Conservation (phyloP, 1,139 yeast species). For the Taphrina pruni region DNA sequence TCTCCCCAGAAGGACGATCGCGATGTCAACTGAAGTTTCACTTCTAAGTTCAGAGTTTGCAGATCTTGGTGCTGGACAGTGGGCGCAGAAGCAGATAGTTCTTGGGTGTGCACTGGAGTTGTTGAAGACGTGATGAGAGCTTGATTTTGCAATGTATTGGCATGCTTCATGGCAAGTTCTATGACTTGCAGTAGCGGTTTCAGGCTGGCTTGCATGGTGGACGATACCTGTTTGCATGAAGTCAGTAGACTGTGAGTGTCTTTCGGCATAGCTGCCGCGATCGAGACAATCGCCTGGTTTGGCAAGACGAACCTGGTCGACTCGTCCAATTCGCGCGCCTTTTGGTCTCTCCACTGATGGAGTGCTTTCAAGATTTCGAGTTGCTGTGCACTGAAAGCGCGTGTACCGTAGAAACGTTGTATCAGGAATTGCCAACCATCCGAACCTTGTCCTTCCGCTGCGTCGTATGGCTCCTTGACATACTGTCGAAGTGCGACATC, state of each 20-base stretch:
- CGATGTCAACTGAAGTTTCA: neutral
- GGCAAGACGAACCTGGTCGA: constrained; percentile 83
- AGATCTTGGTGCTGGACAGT: neutral
- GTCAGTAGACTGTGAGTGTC: constrained; percentile 34
- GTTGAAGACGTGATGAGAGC: neutral
- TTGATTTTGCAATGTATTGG: constrained; percentile 18
- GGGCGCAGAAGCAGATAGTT: no score
- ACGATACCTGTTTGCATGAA: constrained; percentile 39
- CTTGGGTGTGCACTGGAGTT: neutral
- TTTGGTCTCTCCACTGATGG: constrained; percentile 79
- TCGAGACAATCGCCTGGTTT: constrained; percentile 71
- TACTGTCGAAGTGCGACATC: constrained; percentile 81
- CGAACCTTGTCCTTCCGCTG: constrained; percentile 46
- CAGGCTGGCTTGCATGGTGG: constrained; percentile 37
- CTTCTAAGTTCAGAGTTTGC: neutral
- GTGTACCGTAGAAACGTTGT: constrained; percentile 61
- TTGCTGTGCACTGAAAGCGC: constrained; percentile 59
- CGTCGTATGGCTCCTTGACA: constrained; percentile 55
- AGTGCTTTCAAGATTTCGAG: constrained; percentile 65
- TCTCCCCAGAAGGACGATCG: constrained; percentile 21
- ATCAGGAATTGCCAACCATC: constrained; percentile 56
- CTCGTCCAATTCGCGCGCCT: constrained; percentile 81
- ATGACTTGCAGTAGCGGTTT: constrained; percentile 37
- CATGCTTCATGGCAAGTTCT: constrained; percentile 35
- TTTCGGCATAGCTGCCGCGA: constrained; percentile 52